These are phyloP conservation scores for Naematelia aurantialba DNA, from an alignment of 768 basidiomycete genomes.

Conservation along the genomic window DNA sequence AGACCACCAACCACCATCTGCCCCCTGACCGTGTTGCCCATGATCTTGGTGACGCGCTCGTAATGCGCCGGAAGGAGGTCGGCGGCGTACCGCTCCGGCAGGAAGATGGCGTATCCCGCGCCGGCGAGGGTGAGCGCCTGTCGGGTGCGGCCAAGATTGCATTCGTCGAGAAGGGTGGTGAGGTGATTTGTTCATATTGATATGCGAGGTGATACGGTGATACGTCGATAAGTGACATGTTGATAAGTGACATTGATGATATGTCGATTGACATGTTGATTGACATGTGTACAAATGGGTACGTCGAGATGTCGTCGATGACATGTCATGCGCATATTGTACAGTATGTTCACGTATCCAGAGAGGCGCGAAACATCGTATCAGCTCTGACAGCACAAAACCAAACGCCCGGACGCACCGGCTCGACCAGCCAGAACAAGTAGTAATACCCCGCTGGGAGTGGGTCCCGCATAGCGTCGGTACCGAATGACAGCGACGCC, in stretches of 20 bases:
- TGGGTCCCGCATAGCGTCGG: conserved; percentile 6
- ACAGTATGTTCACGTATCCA: no score
- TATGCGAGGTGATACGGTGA: background rate
- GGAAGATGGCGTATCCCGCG: conserved; percentile 41
- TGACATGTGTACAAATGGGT: no score
- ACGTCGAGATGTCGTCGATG: no score
- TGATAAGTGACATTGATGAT: background rate
- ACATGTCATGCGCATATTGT: no score
- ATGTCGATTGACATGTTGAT: no score
- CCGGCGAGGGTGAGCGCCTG: conserved; percentile 40
- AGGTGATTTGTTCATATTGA: no score
- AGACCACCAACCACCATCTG: conserved; percentile 35
- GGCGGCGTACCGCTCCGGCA: conserved; percentile 33
- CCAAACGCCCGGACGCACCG: no score
- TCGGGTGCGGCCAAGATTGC: no score
- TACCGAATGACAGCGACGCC: no score
- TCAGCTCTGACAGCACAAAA: no score
- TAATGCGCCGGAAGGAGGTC: conserved; percentile 23
- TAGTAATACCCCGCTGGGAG: conserved; percentile 35
- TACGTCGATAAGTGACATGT: background rate
- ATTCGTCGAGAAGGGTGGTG: no score
- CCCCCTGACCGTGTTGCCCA: conserved; percentile 38
- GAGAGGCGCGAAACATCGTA: no score
- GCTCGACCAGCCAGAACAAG: conserved; percentile 42
- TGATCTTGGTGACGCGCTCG: conserved; percentile 19